Percentiles rank a stretch among this genome's conserved stretches.
phyloP scores from a whole-genome alignment of 768 basidiomycete genomes.

The Ramaria rubella region DNA sequence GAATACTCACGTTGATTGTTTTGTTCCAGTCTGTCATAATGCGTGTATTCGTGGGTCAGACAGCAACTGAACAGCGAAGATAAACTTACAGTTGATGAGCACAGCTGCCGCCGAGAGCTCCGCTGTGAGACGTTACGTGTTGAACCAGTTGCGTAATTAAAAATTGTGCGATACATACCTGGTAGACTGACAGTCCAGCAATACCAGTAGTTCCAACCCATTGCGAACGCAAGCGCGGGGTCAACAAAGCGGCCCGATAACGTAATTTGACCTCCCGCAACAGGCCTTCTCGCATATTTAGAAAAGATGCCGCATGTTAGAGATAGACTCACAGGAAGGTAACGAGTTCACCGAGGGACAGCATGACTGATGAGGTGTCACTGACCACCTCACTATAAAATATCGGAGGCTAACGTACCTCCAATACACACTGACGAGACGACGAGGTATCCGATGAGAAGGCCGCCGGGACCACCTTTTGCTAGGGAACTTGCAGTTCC shows the following conservation, averaged over 20 bases:
- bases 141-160: no score
- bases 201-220: constrained; percentile 25
- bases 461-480: constrained; percentile 65
- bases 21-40: constrained; percentile 44
- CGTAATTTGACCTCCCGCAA: constrained; percentile 33
- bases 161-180: constrained; percentile 10
- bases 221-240: constrained; percentile 37
- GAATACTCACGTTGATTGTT: constrained; percentile 10
- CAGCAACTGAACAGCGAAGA: not conserved
- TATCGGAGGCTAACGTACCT: constrained; percentile 28
- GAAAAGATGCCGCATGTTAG: not conserved
- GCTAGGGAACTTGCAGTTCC: constrained; percentile 48
- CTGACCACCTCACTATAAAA: not conserved
- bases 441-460: constrained; percentile 60
- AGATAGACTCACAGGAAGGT: constrained; percentile 41
- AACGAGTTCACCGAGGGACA: constrained; percentile 56
- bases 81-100: constrained; percentile 47
- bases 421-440: constrained; percentile 63
- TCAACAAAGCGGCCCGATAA: constrained; percentile 52
- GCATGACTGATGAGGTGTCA: constrained; percentile 3
- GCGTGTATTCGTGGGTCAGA: not conserved
- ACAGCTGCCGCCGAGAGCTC: constrained; percentile 72
- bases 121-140: constrained; percentile 61
- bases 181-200: constrained; percentile 19
- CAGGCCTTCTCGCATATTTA: constrained; percentile 22